A percentile compares a stretch with the other conserved stretches of the same genome.
These are phyloP conservation scores for Lactarius hengduanensis DNA, from an alignment of 768 basidiomycete genomes.

Conservation along the genomic window DNA sequence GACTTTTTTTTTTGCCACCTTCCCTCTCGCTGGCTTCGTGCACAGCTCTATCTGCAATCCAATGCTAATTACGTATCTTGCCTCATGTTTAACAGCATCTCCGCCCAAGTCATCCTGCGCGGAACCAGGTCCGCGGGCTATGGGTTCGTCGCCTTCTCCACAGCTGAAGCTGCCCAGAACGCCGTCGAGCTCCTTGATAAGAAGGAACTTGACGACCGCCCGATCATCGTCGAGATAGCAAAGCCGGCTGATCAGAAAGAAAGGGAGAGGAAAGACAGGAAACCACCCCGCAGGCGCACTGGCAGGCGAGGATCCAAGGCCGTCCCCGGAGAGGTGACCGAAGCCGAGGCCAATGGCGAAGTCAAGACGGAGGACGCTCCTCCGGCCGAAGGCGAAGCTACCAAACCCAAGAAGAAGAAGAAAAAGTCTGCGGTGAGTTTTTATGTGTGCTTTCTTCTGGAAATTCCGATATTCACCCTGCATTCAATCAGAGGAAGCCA, in stretches of 20 bases:
- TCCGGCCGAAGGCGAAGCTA: constrained; percentile 52
- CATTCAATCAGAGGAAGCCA: constrained; percentile 54
- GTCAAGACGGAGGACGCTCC: constrained; percentile 53
- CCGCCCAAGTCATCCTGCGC: constrained; percentile 84
- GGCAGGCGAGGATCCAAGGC: constrained; percentile 85
- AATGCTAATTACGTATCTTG: constrained; percentile 23
- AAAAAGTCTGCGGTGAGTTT: constrained; percentile 58
- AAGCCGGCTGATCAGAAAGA: constrained; percentile 89
- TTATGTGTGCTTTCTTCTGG: constrained; percentile 25
- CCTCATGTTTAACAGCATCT: constrained; percentile 50
- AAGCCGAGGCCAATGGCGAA: constrained; percentile 86
- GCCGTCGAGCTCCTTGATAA: constrained; percentile 86
- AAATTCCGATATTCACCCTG: constrained; percentile 35
- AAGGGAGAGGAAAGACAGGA: constrained; percentile 76
- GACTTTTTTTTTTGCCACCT: constrained; percentile 35
- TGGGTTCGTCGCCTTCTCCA: constrained; percentile 85
- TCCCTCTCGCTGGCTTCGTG: constrained; percentile 15
- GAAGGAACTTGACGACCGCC: constrained; percentile 85
- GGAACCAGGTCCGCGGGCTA: constrained; percentile 86
- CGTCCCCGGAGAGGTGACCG: constrained; percentile 85
- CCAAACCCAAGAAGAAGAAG: constrained; percentile 77
- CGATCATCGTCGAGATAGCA: constrained; percentile 88
- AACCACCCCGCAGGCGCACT: constrained; percentile 62
- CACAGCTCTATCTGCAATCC: constrained; percentile 24
- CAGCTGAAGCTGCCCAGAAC: constrained; percentile 78